These are phyloP conservation scores for Przewalskia tangutica DNA, from an alignment of 257 asterid genomes.

Conservation along the genomic window DNA sequence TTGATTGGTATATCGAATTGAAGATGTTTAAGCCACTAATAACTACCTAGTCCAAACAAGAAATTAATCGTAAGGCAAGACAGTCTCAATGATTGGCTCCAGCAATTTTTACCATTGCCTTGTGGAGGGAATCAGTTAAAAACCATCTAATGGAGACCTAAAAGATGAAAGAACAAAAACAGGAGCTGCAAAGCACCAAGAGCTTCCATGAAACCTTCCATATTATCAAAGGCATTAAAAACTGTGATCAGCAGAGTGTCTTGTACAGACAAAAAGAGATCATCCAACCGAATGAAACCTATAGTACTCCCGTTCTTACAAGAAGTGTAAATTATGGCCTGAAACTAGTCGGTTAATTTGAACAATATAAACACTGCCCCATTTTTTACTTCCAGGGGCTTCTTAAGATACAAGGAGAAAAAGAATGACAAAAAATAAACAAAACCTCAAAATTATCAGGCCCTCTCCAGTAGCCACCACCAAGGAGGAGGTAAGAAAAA, in stretches of 20 bases:
- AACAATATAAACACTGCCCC: background rate
- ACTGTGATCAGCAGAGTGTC: background rate
- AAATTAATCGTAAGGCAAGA: background rate
- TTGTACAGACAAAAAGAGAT: background rate
- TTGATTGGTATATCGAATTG: too few relatives aligned
- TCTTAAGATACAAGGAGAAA: slow-evolving; percentile 2
- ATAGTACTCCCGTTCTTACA: background rate
- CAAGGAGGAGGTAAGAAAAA: background rate
- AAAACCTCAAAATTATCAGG: background rate
- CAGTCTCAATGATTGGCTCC: background rate
- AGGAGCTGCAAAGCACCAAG: background rate
- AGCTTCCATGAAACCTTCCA: background rate
- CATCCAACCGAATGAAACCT: background rate
- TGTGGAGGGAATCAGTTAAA: background rate
- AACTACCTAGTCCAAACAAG: background rate
- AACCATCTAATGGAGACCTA: background rate
- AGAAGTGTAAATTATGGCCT: background rate
- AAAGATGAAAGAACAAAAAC: background rate
- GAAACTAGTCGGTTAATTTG: background rate
- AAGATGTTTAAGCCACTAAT: background rate
- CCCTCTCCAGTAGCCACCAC: background rate
- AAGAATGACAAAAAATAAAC: slow-evolving; percentile 2
- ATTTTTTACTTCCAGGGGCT: background rate
- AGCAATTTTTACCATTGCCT: background rate
- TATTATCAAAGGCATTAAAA: background rate